phyloP scores from a whole-genome alignment of 1,139 yeast genomes.

The Yamadazyma aaseri region DNA sequence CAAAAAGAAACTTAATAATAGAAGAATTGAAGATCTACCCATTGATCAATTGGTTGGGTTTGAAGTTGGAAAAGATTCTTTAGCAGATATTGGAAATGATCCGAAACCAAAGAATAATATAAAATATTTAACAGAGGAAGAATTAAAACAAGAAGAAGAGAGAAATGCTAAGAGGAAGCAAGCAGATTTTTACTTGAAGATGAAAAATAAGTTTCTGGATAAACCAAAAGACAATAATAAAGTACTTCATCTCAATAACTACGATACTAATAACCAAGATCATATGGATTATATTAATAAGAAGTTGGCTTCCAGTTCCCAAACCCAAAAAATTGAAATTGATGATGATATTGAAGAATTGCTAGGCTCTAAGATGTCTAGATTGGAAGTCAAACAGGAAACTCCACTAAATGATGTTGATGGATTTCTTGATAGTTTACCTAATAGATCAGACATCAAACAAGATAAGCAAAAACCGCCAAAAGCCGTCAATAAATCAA shows the following conservation, averaged over 20 bases:
- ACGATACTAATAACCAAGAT: slow-evolving; percentile 21
- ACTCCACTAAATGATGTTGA: neutral
- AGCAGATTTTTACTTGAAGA: slow-evolving; percentile 26
- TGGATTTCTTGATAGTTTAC: neutral
- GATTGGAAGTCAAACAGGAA: neutral
- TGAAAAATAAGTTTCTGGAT: slow-evolving; percentile 26
- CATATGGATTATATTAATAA: slow-evolving; percentile 29
- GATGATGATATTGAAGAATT: slow-evolving; percentile 20
- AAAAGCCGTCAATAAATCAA: neutral
- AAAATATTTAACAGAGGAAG: slow-evolving; percentile 26
- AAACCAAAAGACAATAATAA: slow-evolving; percentile 13
- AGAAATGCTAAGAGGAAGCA: slow-evolving; percentile 27
- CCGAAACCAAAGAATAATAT: slow-evolving; percentile 10
- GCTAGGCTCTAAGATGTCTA: slow-evolving; percentile 7
- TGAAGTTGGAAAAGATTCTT: slow-evolving; percentile 29
- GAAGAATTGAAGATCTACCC: slow-evolving; percentile 25
- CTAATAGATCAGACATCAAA: neutral
- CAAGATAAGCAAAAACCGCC: neutral
- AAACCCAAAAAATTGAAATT: slow-evolving; percentile 2
- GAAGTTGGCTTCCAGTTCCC: slow-evolving; percentile 17
- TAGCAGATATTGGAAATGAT: slow-evolving; percentile 9
- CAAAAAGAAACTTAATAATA: slow-evolving; percentile 18
- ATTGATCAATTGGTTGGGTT: slow-evolving; percentile 35
- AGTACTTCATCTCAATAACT: slow-evolving; percentile 41
- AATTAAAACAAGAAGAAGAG: slow-evolving; percentile 24